These are phyloP conservation scores for Dothiorella sarmentorum DNA, from an alignment of 2,329 filamentous ascomycete genomes.

Conservation along the genomic window DNA sequence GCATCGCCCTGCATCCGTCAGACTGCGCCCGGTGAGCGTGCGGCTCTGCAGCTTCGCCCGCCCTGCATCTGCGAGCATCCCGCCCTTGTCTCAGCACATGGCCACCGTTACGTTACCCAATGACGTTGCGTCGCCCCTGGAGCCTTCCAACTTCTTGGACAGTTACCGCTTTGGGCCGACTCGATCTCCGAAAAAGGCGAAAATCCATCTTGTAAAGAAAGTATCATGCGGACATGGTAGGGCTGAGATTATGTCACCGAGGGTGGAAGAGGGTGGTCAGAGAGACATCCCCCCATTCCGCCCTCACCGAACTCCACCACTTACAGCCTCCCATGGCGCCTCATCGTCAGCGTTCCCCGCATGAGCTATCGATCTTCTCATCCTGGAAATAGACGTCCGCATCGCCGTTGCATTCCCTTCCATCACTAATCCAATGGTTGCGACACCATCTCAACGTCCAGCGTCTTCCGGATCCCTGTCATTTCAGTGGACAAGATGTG, in stretches of 20 bases:
- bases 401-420: not conserved
- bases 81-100: too few relatives aligned
- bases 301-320: not conserved
- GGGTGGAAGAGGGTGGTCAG: slow-evolving; percentile 1
- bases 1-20: too few relatives aligned
- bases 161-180: not conserved
- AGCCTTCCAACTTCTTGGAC: not conserved
- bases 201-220: too few relatives aligned
- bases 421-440: not conserved
- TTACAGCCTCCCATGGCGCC: not conserved
- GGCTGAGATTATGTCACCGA: not conserved
- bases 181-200: not conserved
- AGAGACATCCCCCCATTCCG: not conserved
- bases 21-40: not conserved
- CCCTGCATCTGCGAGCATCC: not conserved
- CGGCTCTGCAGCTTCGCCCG: not conserved
- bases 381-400: not conserved
- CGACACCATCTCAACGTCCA: not conserved
- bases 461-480: slow-evolving; percentile 1
- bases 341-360: not conserved
- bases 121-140: not conserved
- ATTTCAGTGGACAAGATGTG: slow-evolving; percentile 16
- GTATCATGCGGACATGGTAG: not conserved
- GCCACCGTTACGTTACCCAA: not conserved
- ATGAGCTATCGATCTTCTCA: not conserved